A percentile compares a stretch with the other conserved stretches of the same genome.
phyloP scores from a whole-genome alignment of 2,329 filamentous ascomycete genomes.

The Aspergillus chevalieri region DNA sequence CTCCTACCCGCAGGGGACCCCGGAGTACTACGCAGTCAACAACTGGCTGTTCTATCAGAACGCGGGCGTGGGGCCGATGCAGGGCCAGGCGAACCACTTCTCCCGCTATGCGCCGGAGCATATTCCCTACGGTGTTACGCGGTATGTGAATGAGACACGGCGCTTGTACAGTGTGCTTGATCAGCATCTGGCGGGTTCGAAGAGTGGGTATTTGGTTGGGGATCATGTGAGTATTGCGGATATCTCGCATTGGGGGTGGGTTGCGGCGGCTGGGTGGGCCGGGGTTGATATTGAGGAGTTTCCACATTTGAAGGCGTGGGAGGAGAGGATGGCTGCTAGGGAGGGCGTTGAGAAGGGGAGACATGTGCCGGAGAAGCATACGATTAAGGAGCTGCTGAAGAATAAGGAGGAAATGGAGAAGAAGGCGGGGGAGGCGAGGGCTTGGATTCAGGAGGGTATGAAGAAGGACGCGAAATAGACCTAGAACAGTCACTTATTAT shows the following conservation, averaged over 20 bases:
- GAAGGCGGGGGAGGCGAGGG: slow-evolving; percentile 46
- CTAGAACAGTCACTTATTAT: slow-evolving; percentile 1
- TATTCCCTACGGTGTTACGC: slow-evolving; percentile 74
- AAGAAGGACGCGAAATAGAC: slow-evolving; percentile 55
- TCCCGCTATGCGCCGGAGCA: slow-evolving; percentile 71
- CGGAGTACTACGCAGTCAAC: slow-evolving; percentile 72
- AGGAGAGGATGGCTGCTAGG: slow-evolving; percentile 62
- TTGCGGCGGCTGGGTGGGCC: slow-evolving; percentile 53
- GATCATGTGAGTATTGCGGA: slow-evolving; percentile 56
- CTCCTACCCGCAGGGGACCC: slow-evolving; percentile 64
- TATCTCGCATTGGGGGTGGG: slow-evolving; percentile 75
- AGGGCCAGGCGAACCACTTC: slow-evolving; percentile 81
- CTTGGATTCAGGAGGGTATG: slow-evolving; percentile 67
- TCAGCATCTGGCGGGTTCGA: slow-evolving; percentile 54
- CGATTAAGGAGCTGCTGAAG: slow-evolving; percentile 53
- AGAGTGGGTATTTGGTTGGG: slow-evolving; percentile 47
- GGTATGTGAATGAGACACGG: slow-evolving; percentile 78
- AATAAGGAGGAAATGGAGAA: slow-evolving; percentile 54
- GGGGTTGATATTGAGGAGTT: slow-evolving; percentile 69
- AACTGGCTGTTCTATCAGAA: slow-evolving; percentile 79
- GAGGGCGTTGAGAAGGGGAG: slow-evolving; percentile 69
- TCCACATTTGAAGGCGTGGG: slow-evolving; percentile 69
- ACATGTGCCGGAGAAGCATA: slow-evolving; percentile 62
- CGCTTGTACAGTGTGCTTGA: slow-evolving; percentile 75
- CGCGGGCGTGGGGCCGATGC: slow-evolving; percentile 75